Evolutionary conservation across 371 early-diverging fungal genomes (phyloP).

Genomic region (Apophysomyces variabilis): DNA sequence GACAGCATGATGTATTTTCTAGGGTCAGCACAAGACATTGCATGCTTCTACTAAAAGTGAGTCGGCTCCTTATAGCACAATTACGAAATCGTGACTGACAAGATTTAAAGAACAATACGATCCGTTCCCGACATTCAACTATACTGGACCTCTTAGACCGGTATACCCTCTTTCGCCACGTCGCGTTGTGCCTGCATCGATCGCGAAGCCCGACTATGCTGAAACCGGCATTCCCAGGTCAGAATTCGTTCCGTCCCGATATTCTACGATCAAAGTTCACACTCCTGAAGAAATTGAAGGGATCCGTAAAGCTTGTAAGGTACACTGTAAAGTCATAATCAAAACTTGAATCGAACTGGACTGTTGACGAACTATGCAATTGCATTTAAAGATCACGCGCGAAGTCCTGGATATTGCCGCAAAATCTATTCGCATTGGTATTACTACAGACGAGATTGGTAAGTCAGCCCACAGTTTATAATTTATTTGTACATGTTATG

Average conservation of each 20-base stretch:
- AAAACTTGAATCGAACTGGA: background rate
- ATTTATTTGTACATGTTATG: no score
- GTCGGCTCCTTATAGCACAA: background rate
- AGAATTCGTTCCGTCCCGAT: slow-evolving; percentile 66
- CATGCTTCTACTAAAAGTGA: slow-evolving; percentile 33
- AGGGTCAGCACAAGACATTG: slow-evolving; percentile 58
- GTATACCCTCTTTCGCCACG: slow-evolving; percentile 85
- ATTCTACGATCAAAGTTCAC: slow-evolving; percentile 70
- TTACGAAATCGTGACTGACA: slow-evolving; percentile 13
- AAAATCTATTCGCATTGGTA: slow-evolving; percentile 80
- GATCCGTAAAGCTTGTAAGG: slow-evolving; percentile 81
- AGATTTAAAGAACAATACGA: slow-evolving; percentile 58
- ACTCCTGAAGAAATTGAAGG: slow-evolving; percentile 74
- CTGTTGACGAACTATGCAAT: background rate
- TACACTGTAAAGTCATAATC: slow-evolving; percentile 24
- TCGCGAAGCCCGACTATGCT: slow-evolving; percentile 86
- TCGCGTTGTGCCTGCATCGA: slow-evolving; percentile 76
- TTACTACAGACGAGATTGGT: slow-evolving; percentile 91
- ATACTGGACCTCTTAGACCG: slow-evolving; percentile 84
- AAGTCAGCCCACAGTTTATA: background rate
- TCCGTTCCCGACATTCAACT: slow-evolving; percentile 81
- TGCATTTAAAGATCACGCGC: slow-evolving; percentile 66
- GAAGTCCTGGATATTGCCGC: slow-evolving; percentile 88
- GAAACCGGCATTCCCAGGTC: slow-evolving; percentile 72
- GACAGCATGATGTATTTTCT: slow-evolving; percentile 7